Conservation (phyloP, 2,329 filamentous ascomycete genomes). For the Incumbomyces delicatus region DNA sequence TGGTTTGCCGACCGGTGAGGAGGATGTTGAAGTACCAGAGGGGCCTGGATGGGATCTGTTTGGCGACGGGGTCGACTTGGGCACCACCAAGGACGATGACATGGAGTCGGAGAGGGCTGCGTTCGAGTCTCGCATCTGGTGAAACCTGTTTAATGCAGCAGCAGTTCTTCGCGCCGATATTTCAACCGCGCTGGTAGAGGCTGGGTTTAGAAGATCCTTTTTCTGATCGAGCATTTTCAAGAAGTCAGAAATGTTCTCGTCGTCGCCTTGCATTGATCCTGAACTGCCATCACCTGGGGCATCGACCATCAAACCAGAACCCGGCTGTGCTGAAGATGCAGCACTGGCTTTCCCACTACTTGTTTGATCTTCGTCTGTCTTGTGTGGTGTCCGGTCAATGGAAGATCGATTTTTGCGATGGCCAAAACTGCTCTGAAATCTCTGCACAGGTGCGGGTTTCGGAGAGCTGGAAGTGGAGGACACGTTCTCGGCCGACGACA, state of each 20-base stretch:
- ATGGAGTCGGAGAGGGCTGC: slow-evolving; percentile 85
- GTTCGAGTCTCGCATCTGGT: slow-evolving; percentile 81
- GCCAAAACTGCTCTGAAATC: slow-evolving; percentile 90
- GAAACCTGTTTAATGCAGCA: slow-evolving; percentile 74
- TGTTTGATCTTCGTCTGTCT: slow-evolving; percentile 39
- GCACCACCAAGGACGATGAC: slow-evolving; percentile 76
- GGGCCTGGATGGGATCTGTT: slow-evolving; percentile 62
- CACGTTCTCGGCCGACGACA: slow-evolving; percentile 47
- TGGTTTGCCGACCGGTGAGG: slow-evolving; percentile 80
- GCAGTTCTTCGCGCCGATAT: slow-evolving; percentile 64
- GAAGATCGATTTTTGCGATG: slow-evolving; percentile 72
- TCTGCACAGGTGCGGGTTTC: slow-evolving; percentile 63
- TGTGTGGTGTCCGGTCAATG: slow-evolving; percentile 56
- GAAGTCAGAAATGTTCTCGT: slow-evolving; percentile 90
- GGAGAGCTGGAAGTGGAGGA: slow-evolving; percentile 66
- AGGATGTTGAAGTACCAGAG: slow-evolving; percentile 69
- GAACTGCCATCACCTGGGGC: slow-evolving; percentile 51
- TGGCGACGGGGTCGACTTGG: slow-evolving; percentile 69
- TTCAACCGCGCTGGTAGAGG: slow-evolving; percentile 49
- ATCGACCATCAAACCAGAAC: slow-evolving; percentile 68
- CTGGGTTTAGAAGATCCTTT: slow-evolving; percentile 68
- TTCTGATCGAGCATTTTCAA: slow-evolving; percentile 78
- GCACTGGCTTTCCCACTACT: slow-evolving; percentile 51
- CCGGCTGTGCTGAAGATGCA: slow-evolving; percentile 52
- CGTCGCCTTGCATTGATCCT: slow-evolving; percentile 64